phyloP scores from a whole-genome alignment of 2,329 filamentous ascomycete genomes.

The Byssothecium circinans region DNA sequence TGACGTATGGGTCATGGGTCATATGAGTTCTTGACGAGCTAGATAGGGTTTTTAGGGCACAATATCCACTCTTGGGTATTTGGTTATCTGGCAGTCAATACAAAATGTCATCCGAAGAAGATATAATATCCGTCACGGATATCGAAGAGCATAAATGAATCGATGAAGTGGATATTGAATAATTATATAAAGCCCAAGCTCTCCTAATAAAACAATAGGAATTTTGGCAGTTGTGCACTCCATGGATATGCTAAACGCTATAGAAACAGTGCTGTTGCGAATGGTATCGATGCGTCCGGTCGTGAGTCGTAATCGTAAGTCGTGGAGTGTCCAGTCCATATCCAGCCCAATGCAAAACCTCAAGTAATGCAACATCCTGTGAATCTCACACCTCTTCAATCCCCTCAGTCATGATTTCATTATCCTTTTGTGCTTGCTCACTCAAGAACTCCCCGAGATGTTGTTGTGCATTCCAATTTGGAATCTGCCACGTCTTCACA shows the following conservation, averaged over 20 bases:
- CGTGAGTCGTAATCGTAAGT: conserved; percentile 2
- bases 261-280: not conserved
- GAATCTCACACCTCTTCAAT: conserved; percentile 21
- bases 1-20: too few relatives aligned
- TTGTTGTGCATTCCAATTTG: conserved; percentile 37
- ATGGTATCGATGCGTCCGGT: conserved; percentile 1
- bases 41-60: too few relatives aligned
- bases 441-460: conserved; percentile 22
- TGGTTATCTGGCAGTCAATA: too few relatives aligned
- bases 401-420: conserved; percentile 15
- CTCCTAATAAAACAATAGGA: not conserved
- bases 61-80: too few relatives aligned
- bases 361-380: too few relatives aligned
- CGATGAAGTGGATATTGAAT: too few relatives aligned
- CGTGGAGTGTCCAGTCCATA: conserved; percentile 1
- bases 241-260: too few relatives aligned
- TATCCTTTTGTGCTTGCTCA: conserved; percentile 20
- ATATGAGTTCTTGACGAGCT: too few relatives aligned
- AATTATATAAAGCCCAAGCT: not conserved
- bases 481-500: conserved; percentile 36
- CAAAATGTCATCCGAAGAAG: too few relatives aligned
- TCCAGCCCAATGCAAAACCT: conserved; percentile 7
- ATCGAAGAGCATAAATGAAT: too few relatives aligned
- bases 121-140: too few relatives aligned
- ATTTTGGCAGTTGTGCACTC: too few relatives aligned